Base-by-base conservation (phyloP, 1,284 basidiomycete genomes). In the Fomitopsis schrenkii region DNA sequence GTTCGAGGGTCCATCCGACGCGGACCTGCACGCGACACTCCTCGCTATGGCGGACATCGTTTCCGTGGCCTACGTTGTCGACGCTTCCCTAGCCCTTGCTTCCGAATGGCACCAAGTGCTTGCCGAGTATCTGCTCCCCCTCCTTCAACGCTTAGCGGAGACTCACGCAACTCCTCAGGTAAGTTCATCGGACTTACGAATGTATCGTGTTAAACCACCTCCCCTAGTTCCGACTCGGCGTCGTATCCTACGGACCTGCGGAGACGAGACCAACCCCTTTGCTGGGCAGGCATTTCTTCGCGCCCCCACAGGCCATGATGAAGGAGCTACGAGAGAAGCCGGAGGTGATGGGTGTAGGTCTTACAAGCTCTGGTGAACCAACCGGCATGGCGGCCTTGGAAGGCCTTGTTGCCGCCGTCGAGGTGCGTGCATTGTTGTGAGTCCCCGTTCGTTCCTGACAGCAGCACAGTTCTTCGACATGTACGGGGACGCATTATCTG, bases 381-480 rank as follows among this genome's bases (percentile, higher is more conserved):
- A 55, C 74, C 57, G 88, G 88, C 1, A 80, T 90, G 81, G 86
- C 87, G 28, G 85, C 85, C 3, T 72, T 92, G 5, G 90, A 92
- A 61, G 90, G 86, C 1, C 73, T 90, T 17, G 86, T 88, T 15
- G 85, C 89, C 22, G 85, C 83, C 17, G 73, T 92, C 22, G 90
- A 92, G 80, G 90, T 90, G 66, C 58, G 77, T 70, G 28, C 36
- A 2, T 41, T 48, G 9, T n/a, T 14, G 40, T 12, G 15, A 19
- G 35, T 9, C 35, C 8, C 22, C 12, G 19, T 7, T 10, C 9
- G 26, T 7, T 9, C n/a, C 53, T 55, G 8, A 42, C 17, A 41
- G 15, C 41, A 9, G 19, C 15, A 9, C 54, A 88, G 86, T 73
- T 88, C 63, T 87, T 87, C 67, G 86, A 88, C 65, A 67, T 69